Base-by-base conservation (phyloP, 179 eudicot genomes). In the Patellifolia procumbens region DNA sequence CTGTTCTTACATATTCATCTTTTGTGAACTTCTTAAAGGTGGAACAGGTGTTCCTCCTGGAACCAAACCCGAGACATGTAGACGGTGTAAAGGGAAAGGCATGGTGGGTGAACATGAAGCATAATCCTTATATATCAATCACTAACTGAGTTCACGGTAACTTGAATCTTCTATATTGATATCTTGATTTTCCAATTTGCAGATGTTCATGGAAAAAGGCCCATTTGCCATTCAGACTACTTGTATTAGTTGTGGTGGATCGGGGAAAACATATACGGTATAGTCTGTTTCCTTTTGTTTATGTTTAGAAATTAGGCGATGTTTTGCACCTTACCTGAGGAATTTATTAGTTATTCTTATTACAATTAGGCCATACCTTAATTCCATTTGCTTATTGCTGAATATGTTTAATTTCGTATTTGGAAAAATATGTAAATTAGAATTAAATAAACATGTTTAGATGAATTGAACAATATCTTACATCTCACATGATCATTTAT, bases 21-120 rank as follows among this genome's bases (percentile, higher is more conserved):
- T 49, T 59, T 74, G 53, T 51, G 60, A 24, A 75, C 45, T 26
- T 60, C 55, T 46, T 79, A 13, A 76, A 89, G 92, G 87, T 74
- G 92, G 91, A 80, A 65, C 91, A 59, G 98, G 98, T 48, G 96
- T 94, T 81, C 98, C 98, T 79, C 94, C 97, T 77, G 98, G 98
- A 78, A 90, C 97, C 69, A 88, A 82, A 85, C 97, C 96, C 39
- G 92, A 90, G 79, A 94, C 96, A 8, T 94, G 98, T 82, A 87
- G 74, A 77, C 89, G 84, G n/a, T 94, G 98, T 80, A 92, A 74
- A 84, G 98, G 92, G 77, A 80, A 81, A 74, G 92, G 92, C 79
- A 74, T 84, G 88, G 92, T 87, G 20, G 63, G 92, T 81, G 72
- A 51, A 78, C 39, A 37, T 15, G 16, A 46, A 28, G 52, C 61